phyloP scores from a whole-genome alignment of 805 yeast genomes.

The Candida sakaeoensis region DNA sequence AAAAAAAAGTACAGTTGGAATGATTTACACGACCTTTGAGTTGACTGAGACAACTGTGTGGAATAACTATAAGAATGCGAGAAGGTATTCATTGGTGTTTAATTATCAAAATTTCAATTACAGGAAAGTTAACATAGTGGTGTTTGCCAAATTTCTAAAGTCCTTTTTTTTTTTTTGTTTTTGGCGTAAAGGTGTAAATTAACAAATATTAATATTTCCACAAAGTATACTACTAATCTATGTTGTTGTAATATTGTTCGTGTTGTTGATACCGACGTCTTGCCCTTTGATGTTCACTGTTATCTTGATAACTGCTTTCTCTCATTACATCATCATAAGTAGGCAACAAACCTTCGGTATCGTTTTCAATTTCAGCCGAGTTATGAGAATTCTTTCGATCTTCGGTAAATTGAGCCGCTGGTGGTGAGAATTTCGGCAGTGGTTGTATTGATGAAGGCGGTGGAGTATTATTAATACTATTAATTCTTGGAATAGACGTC shows the following conservation, averaged over 20 bases:
- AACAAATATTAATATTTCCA: too few relatives aligned
- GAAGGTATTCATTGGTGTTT: too few relatives aligned
- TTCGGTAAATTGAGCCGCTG: background rate
- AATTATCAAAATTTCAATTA: too few relatives aligned
- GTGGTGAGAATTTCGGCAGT: background rate
- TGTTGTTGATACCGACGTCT: conserved; percentile 32
- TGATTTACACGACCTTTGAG: background rate
- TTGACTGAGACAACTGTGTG: too few relatives aligned
- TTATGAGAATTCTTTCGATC: conserved; percentile 1
- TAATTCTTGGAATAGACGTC: conserved; percentile 14
- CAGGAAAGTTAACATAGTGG: too few relatives aligned
- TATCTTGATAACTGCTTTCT: conserved; percentile 27
- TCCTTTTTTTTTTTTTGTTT: too few relatives aligned
- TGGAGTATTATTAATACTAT: background rate
- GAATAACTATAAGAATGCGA: too few relatives aligned
- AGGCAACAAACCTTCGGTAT: conserved; percentile 17
- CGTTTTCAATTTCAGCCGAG: background rate
- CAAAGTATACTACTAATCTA: conserved; percentile 17
- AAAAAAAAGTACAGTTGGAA: background rate
- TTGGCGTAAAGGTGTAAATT: too few relatives aligned
- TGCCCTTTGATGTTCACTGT: conserved; percentile 30
- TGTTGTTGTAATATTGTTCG: conserved; percentile 21
- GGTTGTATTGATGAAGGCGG: background rate
- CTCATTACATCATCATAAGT: conserved; percentile 37
- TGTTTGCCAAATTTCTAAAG: too few relatives aligned